Evolutionary conservation across 2,329 filamentous ascomycete genomes (phyloP).

Genomic region (Arthrobotrys sinensis): DNA sequence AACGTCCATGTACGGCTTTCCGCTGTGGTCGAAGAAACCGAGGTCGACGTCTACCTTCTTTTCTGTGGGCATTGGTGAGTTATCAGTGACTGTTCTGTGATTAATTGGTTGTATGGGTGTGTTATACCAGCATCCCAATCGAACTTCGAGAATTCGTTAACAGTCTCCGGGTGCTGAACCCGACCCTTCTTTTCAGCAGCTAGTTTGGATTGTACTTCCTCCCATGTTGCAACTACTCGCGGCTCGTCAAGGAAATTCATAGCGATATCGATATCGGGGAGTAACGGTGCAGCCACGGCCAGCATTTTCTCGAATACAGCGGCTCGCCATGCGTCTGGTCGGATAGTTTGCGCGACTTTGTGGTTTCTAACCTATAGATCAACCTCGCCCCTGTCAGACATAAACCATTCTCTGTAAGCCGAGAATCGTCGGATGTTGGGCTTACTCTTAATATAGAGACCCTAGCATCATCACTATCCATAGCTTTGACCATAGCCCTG

Average conservation of each 20-base stretch:
- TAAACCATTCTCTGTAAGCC: constrained; percentile 41
- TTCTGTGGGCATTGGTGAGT: constrained; percentile 64
- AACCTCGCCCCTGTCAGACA: not conserved
- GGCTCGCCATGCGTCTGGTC: constrained; percentile 67
- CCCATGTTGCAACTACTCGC: constrained; percentile 75
- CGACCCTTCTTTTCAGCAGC: constrained; percentile 70
- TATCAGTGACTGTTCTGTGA: constrained; percentile 64
- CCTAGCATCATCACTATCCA: constrained; percentile 64
- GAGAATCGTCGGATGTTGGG: not conserved
- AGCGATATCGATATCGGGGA: constrained; percentile 78
- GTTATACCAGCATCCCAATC: constrained; percentile 42
- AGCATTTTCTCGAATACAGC: constrained; percentile 68
- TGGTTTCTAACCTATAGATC: constrained; percentile 61
- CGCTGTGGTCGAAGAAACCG: constrained; percentile 69
- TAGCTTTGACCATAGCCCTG: constrained; percentile 69
- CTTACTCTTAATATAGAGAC: constrained; percentile 43
- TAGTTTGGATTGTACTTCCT: constrained; percentile 72
- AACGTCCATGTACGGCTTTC: constrained; percentile 75
- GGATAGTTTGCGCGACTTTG: constrained; percentile 66
- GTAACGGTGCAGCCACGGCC: constrained; percentile 70
- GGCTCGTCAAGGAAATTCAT: constrained; percentile 78
- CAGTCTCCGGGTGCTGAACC: constrained; percentile 67
- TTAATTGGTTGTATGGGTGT: constrained; percentile 40
- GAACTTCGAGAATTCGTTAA: constrained; percentile 63
- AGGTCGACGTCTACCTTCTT: constrained; percentile 22